phyloP scores from a whole-genome alignment of 2,329 filamentous ascomycete species.

The Massarina eburnea region DNA sequence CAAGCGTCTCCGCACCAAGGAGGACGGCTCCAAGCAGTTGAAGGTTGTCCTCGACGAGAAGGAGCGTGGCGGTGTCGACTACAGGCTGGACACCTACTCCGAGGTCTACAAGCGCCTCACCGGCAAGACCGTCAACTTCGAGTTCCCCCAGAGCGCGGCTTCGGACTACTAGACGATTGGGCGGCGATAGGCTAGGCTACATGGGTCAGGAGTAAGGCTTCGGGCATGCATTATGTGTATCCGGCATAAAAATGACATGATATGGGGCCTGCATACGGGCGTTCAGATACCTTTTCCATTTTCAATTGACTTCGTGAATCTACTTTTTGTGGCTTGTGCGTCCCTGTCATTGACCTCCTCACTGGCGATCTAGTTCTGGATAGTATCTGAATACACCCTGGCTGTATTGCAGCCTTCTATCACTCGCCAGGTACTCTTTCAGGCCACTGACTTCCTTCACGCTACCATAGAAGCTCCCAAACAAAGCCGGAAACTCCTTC shows the following conservation, averaged over 20 bases:
- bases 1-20: slow-evolving; percentile 97
- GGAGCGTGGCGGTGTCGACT: slow-evolving; percentile 99
- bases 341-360: slow-evolving; percentile 2
- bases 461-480: slow-evolving; percentile 61
- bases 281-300: slow-evolving; percentile 39
- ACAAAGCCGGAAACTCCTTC: slow-evolving; percentile 62
- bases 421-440: slow-evolving; percentile 69
- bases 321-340: background rate
- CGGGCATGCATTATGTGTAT: slow-evolving; percentile 43
- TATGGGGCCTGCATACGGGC: slow-evolving; percentile 33
- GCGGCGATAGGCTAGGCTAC: slow-evolving; percentile 21
- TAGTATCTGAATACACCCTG: slow-evolving; percentile 73
- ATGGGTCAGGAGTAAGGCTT: slow-evolving; percentile 43
- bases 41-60: slow-evolving; percentile 99
- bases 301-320: slow-evolving; percentile 39
- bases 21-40: slow-evolving; percentile 97
- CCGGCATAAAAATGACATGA: slow-evolving; percentile 44
- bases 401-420: slow-evolving; percentile 62
- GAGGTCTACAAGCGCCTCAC: slow-evolving; percentile 99
- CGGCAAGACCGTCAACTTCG: slow-evolving; percentile 93
- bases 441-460: slow-evolving; percentile 66
- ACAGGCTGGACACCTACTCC: slow-evolving; percentile 98
- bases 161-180: slow-evolving; percentile 73
- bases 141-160: slow-evolving; percentile 87
- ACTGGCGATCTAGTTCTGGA: slow-evolving; percentile 66